Percentiles rank a stretch among this genome's conserved stretches.
These are phyloP conservation scores for Blastocystis sp. DNA, from an alignment of 352 stramenopile species.

Conservation along the genomic window DNA sequence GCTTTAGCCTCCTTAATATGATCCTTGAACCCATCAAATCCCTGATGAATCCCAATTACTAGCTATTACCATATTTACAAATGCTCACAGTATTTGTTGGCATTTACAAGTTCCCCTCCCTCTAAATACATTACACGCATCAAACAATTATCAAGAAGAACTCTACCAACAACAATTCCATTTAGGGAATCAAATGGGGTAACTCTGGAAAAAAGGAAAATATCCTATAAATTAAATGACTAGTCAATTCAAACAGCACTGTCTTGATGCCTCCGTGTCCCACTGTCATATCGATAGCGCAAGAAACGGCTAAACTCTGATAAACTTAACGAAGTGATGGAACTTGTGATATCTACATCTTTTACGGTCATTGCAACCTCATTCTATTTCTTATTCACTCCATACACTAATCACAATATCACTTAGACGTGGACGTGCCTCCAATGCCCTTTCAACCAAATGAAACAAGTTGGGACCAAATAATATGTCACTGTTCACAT, in stretches of 20 bases:
- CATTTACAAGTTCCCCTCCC: conserved; percentile 14
- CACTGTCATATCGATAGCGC: neutral
- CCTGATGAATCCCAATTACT: conserved; percentile 35
- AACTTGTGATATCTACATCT: neutral
- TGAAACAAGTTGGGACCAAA: neutral
- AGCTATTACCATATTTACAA: no score
- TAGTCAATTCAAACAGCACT: neutral
- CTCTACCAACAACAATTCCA: conserved; percentile 18
- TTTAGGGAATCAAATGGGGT: neutral
- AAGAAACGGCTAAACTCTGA: neutral
- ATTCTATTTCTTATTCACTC: neutral
- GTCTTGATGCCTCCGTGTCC: neutral
- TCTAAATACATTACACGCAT: conserved; percentile 41
- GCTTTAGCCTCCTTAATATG: neutral
- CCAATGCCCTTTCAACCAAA: neutral
- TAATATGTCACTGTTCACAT: conserved; percentile 51
- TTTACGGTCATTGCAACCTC: conserved; percentile 1
- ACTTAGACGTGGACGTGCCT: neutral
- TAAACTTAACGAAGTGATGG: neutral
- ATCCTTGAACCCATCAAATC: conserved; percentile 6
- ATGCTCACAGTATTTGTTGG: neutral
- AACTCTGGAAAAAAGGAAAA: conserved; percentile 16
- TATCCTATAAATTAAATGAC: neutral
- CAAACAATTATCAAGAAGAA: conserved; percentile 45
- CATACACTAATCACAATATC: neutral